These are phyloP conservation scores for Coemansia sp. DNA, from an alignment of 192 early-diverging fungal species.

Conservation along the genomic window DNA sequence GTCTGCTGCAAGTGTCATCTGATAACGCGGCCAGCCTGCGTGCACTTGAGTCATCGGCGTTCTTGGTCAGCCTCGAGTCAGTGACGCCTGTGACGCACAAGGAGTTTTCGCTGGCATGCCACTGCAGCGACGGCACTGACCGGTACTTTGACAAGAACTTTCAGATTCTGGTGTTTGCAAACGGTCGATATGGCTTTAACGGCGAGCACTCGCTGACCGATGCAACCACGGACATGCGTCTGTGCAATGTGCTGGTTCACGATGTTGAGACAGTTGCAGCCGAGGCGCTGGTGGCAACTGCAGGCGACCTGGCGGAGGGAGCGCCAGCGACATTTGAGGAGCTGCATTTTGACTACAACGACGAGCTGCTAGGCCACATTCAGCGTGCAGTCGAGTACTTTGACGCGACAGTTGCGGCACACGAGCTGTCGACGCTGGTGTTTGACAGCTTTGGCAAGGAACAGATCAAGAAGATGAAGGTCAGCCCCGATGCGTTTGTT, in stretches of 20 bases:
- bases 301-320: slow-evolving; percentile 2
- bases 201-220: slow-evolving; percentile 76
- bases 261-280: slow-evolving; percentile 44
- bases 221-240: slow-evolving; percentile 73
- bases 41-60: slow-evolving; percentile 70
- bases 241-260: slow-evolving; percentile 68
- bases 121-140: slow-evolving; percentile 78
- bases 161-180: slow-evolving; percentile 77
- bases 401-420: slow-evolving; percentile 61
- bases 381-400: slow-evolving; percentile 63
- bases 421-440: slow-evolving; percentile 64
- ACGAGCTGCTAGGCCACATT: slow-evolving; percentile 56
- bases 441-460: slow-evolving; percentile 76
- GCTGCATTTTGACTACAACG: slow-evolving; percentile 57
- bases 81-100: slow-evolving; percentile 66
- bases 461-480: slow-evolving; percentile 62
- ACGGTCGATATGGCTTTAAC: slow-evolving; percentile 76
- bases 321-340: slow-evolving; percentile 13
- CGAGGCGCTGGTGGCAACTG: not conserved
- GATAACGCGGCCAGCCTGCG: slow-evolving; percentile 64
- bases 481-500: slow-evolving; percentile 68
- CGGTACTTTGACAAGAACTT: slow-evolving; percentile 80
- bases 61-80: slow-evolving; percentile 79
- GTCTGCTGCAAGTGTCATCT: slow-evolving; percentile 59
- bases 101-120: slow-evolving; percentile 72